A percentile compares a stretch with the other conserved stretches of the same genome.
These are phyloP conservation scores for Aureobasidium sp. DNA, from an alignment of 2,329 filamentous ascomycete genomes.

Conservation along the genomic window DNA sequence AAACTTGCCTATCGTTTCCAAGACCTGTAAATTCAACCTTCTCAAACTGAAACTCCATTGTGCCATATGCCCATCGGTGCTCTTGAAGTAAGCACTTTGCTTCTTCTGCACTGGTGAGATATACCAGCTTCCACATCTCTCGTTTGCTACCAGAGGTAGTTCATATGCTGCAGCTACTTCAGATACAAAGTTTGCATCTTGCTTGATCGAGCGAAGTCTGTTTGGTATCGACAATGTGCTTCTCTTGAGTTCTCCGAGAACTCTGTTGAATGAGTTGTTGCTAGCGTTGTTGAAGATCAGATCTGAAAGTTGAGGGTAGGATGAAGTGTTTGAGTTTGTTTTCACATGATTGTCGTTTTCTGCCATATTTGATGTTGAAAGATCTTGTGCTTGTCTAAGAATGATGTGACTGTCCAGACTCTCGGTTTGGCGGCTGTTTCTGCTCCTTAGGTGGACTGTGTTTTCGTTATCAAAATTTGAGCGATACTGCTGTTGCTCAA, in stretches of 20 bases:
- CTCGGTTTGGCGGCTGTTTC: not conserved
- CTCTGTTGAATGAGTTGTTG: constrained; percentile 59
- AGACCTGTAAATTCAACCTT: constrained; percentile 74
- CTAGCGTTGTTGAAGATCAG: constrained; percentile 50
- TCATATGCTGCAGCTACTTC: constrained; percentile 49
- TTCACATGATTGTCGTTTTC: not conserved
- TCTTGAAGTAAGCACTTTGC: constrained; percentile 91
- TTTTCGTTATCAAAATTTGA: not conserved
- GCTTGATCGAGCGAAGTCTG: constrained; percentile 69
- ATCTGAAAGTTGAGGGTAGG: constrained; percentile 22
- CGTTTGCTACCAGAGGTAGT: constrained; percentile 79
- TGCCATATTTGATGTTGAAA: not conserved
- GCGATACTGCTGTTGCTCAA: not conserved
- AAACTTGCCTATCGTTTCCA: constrained; percentile 58
- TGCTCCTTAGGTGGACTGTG: not conserved
- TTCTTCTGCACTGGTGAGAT: constrained; percentile 58
- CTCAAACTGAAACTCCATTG: constrained; percentile 87
- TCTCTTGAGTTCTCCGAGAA: constrained; percentile 65
- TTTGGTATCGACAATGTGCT: constrained; percentile 73
- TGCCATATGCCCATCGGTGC: constrained; percentile 86
- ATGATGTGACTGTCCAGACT: not conserved
- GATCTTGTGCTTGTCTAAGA: not conserved
- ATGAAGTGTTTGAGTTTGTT: not conserved
- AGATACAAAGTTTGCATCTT: constrained; percentile 69
- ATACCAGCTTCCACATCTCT: constrained; percentile 96